phyloP scores from a whole-genome alignment of 352 stramenopile genomes.

The Pythium dissimile region DNA sequence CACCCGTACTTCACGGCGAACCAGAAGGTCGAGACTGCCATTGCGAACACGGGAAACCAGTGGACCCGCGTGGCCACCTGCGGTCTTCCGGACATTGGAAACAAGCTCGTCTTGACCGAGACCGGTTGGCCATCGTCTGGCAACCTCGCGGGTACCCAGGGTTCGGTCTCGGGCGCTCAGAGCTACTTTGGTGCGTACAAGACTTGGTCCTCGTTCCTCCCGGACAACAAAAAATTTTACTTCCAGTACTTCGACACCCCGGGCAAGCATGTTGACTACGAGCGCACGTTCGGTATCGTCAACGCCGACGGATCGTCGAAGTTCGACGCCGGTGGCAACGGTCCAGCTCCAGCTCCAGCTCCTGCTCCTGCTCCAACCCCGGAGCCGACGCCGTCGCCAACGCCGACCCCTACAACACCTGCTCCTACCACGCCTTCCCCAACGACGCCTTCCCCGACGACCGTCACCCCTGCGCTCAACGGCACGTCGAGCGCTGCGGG shows the following conservation, averaged over 20 bases:
- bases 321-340: slow-evolving; percentile 31
- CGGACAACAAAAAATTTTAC: slow-evolving; percentile 58
- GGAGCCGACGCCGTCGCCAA: neutral
- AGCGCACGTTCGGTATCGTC: slow-evolving; percentile 55
- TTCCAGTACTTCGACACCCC: slow-evolving; percentile 79
- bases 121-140: slow-evolving; percentile 57
- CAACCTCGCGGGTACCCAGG: slow-evolving; percentile 35
- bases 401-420: slow-evolving; percentile 12
- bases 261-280: slow-evolving; percentile 35
- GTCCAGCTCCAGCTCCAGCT: slow-evolving; percentile 12
- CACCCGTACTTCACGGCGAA: slow-evolving; percentile 53
- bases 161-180: slow-evolving; percentile 28
- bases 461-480: slow-evolving; percentile 5
- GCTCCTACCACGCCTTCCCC: slow-evolving; percentile 9
- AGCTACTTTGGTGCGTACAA: slow-evolving; percentile 63
- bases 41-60: slow-evolving; percentile 36
- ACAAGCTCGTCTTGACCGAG: slow-evolving; percentile 57
- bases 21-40: slow-evolving; percentile 32
- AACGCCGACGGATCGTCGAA: slow-evolving; percentile 42
- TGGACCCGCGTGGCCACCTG: slow-evolving; percentile 39
- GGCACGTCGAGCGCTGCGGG: slow-evolving; percentile 8
- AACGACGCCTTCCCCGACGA: slow-evolving; percentile 18
- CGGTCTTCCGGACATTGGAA: slow-evolving; percentile 33
- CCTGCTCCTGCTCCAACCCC: slow-evolving; percentile 13
- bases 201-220: slow-evolving; percentile 40